Base-by-base conservation (phyloP, 768 basidiomycete species). In the Holtermanniella nyarrowii region DNA sequence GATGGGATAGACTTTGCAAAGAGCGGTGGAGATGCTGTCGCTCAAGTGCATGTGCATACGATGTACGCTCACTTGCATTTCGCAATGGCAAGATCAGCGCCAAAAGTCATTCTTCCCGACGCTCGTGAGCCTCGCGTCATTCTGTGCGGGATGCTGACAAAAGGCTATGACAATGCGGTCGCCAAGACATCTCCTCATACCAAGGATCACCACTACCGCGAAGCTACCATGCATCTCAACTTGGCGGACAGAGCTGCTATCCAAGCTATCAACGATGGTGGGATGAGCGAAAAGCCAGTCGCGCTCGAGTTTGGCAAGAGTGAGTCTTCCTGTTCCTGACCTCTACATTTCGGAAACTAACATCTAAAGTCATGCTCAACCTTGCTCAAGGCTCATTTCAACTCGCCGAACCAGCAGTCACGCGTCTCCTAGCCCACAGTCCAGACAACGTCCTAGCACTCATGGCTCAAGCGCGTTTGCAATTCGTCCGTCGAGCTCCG, bases 371-470 rank as follows among this genome's bases (percentile, higher is more conserved):
- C 14, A 82, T 90, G 26, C 79, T 89, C 50, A 82, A 85, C 68
- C 75, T 96, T 18, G 84, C 87, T 1, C 82, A 80, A 3, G 80
- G 86, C 20, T 79, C 82, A 14, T 80, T 88, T 76, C 84, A 90
- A 31, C 83, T 87, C 53, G 90, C 91, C 0, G 72, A 83, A 58
- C 78, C 82, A 18, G 80, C 84, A 1, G 91, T 95, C 60, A 86
- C 93, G 13, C 78, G 78, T 22, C 82, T 93, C 10, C 76, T 96
- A 7, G 75, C 75, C 1, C 76, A 80, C 56, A 85, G 85, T 62
- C 86, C 90, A 0, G 86, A 83, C 16, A 93, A 97, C 65, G 66
- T 95, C 4, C 80, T 91, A 27, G 90, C 91, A 0, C 75, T 93
- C 3, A 76, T 89, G 7, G 90, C 89, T 49, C 60, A 88, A 83